Evolutionary conservation across 2,329 filamentous ascomycete genomes (phyloP).

Genomic region (Colletotrichum scovillei): DNA sequence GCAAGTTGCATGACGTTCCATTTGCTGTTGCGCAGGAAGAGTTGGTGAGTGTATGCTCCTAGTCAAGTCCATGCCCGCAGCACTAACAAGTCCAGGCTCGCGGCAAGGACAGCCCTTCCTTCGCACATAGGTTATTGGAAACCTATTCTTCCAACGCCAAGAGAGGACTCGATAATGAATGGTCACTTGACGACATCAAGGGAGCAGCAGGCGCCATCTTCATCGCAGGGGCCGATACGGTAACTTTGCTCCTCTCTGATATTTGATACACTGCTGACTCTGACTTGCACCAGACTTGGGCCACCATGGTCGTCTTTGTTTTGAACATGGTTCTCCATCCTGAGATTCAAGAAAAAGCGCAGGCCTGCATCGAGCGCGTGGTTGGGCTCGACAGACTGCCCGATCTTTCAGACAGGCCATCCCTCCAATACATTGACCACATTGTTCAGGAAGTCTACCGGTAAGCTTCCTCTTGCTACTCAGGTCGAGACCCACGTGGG

Average conservation of each 20-base stretch:
- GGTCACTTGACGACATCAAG: slow-evolving; percentile 53
- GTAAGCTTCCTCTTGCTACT: slow-evolving; percentile 12
- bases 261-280: slow-evolving; percentile 38
- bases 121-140: slow-evolving; percentile 32
- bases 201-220: slow-evolving; percentile 60
- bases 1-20: slow-evolving; percentile 46
- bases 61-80: slow-evolving; percentile 30
- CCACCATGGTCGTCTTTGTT: slow-evolving; percentile 35
- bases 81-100: slow-evolving; percentile 28
- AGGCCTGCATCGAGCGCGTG: slow-evolving; percentile 56
- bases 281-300: slow-evolving; percentile 46
- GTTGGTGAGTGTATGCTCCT: slow-evolving; percentile 37
- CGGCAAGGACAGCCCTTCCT: slow-evolving; percentile 33
- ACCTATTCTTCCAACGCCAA: slow-evolving; percentile 24
- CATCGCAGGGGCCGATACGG: slow-evolving; percentile 59
- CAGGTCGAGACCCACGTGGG: not conserved
- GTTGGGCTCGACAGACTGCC: slow-evolving; percentile 59
- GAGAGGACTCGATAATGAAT: slow-evolving; percentile 23
- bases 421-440: slow-evolving; percentile 52
- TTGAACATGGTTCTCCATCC: slow-evolving; percentile 45
- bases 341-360: slow-evolving; percentile 58
- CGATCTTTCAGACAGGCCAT: slow-evolving; percentile 54
- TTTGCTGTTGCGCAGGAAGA: slow-evolving; percentile 43
- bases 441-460: slow-evolving; percentile 53
- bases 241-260: slow-evolving; percentile 33